These are phyloP conservation scores for Komagataella pseudopastoris DNA, from an alignment of 805 yeast species.

Conservation along the genomic window DNA sequence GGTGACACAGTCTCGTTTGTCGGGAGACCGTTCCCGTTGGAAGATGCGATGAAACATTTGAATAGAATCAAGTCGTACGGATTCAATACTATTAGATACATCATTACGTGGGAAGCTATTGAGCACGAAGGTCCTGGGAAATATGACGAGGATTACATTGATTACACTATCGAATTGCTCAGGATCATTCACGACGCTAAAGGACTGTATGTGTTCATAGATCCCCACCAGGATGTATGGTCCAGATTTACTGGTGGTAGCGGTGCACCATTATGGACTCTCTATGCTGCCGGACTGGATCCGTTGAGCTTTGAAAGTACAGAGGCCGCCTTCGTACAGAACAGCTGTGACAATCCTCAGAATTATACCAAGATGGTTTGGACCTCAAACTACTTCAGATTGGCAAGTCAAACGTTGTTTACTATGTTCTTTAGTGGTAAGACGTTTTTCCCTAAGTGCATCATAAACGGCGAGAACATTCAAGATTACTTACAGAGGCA, in stretches of 20 bases:
- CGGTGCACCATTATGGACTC: conserved; percentile 92
- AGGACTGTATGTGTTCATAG: conserved; percentile 67
- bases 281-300: conserved; percentile 77
- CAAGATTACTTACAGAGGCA: conserved; percentile 65
- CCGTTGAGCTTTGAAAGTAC: conserved; percentile 60
- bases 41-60: conserved; percentile 59
- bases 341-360: conserved; percentile 26
- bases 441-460: conserved; percentile 62
- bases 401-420: conserved; percentile 73
- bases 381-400: conserved; percentile 74
- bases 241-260: conserved; percentile 79
- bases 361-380: conserved; percentile 77
- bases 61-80: conserved; percentile 68
- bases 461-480: conserved; percentile 58
- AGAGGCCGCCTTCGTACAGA: conserved; percentile 73
- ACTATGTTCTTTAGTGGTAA: conserved; percentile 75
- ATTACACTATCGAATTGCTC: conserved; percentile 52
- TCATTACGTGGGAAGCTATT: conserved; percentile 84
- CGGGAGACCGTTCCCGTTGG: conserved; percentile 68
- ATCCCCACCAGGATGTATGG: conserved; percentile 95
- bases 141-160: conserved; percentile 67
- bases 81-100: conserved; percentile 61
- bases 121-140: conserved; percentile 80
- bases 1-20: conserved; percentile 75
- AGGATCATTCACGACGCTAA: conserved; percentile 46